phyloP scores from a whole-genome alignment of 2,329 filamentous ascomycete species.

The Venturia oleaginea region DNA sequence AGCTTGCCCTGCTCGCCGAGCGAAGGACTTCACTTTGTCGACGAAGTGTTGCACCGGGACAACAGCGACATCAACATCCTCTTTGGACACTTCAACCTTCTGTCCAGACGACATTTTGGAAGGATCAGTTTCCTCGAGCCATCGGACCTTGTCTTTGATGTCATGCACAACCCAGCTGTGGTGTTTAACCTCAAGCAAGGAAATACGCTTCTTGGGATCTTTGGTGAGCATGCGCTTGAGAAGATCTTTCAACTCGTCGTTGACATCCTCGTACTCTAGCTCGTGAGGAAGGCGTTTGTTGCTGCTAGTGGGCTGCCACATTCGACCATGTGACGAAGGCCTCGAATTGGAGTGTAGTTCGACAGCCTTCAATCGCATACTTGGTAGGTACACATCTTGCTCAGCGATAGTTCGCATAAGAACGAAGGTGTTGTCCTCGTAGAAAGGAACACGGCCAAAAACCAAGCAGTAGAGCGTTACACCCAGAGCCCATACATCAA shows the following conservation, averaged over 20 bases:
- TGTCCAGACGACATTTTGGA: constrained; percentile 66
- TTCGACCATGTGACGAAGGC: constrained; percentile 37
- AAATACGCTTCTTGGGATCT: constrained; percentile 81
- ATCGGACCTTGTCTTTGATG: constrained; percentile 62
- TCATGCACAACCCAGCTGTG: constrained; percentile 85
- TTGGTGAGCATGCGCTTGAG: constrained; percentile 74
- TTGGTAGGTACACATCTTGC: constrained; percentile 83
- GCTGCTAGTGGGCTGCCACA: constrained; percentile 42
- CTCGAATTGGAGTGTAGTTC: constrained; percentile 38
- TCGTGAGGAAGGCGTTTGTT: constrained; percentile 70
- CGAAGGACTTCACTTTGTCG: constrained; percentile 70
- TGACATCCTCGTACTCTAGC: constrained; percentile 76
- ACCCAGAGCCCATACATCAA: constrained; percentile 94
- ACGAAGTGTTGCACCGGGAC: constrained; percentile 75
- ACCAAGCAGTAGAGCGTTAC: constrained; percentile 94
- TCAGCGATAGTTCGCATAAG: constrained; percentile 89
- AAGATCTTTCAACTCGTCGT: constrained; percentile 70
- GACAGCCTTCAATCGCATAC: constrained; percentile 67
- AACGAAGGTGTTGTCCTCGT: constrained; percentile 82
- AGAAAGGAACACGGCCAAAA: constrained; percentile 86
- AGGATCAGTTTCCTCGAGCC: constrained; percentile 94
- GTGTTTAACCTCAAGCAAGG: constrained; percentile 82
- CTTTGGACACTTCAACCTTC: constrained; percentile 85
- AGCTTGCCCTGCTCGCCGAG: constrained; percentile 52
- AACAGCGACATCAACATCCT: constrained; percentile 85